Evolutionary conservation across 73 alveolate genomes (phyloP).

Genomic region (Paramecium sexaurelia): DNA sequence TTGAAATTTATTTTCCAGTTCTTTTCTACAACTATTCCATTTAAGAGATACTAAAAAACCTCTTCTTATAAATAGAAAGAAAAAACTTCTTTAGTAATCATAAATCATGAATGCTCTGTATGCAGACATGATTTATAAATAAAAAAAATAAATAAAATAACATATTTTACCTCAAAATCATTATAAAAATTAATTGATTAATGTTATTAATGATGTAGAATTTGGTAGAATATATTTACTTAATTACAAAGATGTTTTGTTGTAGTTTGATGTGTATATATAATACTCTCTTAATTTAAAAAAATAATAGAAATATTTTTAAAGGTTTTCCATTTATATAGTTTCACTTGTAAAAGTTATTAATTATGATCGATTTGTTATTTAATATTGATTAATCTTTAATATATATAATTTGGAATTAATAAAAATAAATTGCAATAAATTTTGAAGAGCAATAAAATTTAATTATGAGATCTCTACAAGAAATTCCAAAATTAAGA

Average conservation of each 20-base stretch:
- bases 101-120: slow-evolving; percentile 6
- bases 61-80: slow-evolving; percentile 13
- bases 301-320: too few species aligned
- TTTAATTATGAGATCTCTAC: slow-evolving; percentile 31
- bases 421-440: slow-evolving; percentile 2
- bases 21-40: slow-evolving; percentile 22
- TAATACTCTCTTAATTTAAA: too few species aligned
- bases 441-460: slow-evolving; percentile 52
- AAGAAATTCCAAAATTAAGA: background rate
- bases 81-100: slow-evolving; percentile 28
- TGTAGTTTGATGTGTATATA: too few species aligned
- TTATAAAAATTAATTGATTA: too few species aligned
- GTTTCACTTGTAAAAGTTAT: too few species aligned
- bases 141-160: background rate
- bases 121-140: background rate
- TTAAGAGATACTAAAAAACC: background rate
- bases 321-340: too few species aligned
- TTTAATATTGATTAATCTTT: background rate
- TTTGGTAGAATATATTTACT: too few species aligned
- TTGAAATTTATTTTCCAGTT: background rate
- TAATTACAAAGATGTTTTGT: too few species aligned
- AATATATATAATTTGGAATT: background rate
- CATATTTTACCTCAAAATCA: background rate
- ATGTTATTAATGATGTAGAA: too few species aligned
- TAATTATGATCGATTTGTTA: background rate